phyloP scores from a whole-genome alignment of 2,329 filamentous ascomycete species.

The Colletotrichum tropicicola region DNA sequence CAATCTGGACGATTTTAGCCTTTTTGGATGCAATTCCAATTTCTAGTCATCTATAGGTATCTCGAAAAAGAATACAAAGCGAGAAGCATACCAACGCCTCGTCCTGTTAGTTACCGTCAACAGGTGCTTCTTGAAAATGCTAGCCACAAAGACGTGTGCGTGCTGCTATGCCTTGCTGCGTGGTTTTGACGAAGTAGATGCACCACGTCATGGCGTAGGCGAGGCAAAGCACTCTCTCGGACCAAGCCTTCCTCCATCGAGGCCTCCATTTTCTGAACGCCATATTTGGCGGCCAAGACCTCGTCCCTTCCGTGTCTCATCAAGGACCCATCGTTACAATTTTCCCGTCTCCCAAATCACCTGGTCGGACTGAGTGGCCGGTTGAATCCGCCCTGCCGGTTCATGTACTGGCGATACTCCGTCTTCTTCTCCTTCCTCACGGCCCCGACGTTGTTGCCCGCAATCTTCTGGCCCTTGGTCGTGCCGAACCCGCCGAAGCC shows the following conservation, averaged over 20 bases:
- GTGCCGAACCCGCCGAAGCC: conserved; percentile 87
- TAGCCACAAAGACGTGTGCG: too few relatives aligned
- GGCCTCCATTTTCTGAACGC: background rate
- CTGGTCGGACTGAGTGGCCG: conserved; percentile 72
- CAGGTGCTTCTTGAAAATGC: background rate
- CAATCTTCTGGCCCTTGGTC: conserved; percentile 89
- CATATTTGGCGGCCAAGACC: too few relatives aligned
- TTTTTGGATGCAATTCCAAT: background rate
- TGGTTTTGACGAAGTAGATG: background rate
- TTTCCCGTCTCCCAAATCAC: conserved; percentile 30
- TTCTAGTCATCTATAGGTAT: conserved; percentile 15
- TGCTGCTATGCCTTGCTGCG: too few relatives aligned
- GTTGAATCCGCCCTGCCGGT: conserved; percentile 84
- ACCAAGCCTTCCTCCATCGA: too few relatives aligned
- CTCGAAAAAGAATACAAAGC: background rate
- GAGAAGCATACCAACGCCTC: background rate
- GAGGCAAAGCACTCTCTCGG: background rate
- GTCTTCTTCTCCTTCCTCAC: conserved; percentile 94
- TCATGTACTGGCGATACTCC: conserved; percentile 98
- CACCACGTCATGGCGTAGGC: background rate
- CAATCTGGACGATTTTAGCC: background rate
- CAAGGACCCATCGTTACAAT: too few relatives aligned
- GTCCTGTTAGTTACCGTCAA: too few relatives aligned
- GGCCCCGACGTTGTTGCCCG: conserved; percentile 84
- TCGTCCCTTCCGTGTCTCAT: too few relatives aligned